These are phyloP conservation scores for Viola pubescens DNA, from an alignment of 441 rosid genomes.

Conservation along the genomic window DNA sequence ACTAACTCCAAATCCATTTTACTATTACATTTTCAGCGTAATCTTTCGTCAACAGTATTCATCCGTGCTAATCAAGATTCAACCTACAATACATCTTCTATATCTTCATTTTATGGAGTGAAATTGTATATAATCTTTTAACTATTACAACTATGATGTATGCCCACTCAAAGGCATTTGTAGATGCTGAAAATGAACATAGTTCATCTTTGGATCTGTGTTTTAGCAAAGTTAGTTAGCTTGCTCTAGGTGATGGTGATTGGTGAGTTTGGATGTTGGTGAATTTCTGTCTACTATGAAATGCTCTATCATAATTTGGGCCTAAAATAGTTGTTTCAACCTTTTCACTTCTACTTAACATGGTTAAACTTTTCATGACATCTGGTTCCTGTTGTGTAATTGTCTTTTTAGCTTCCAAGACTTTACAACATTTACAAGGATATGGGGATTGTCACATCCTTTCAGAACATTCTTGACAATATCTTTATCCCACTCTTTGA, in stretches of 20 bases:
- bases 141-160: no score
- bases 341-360: no score
- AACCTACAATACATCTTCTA: no score
- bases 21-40: background rate
- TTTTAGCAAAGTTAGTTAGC: background rate
- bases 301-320: background rate
- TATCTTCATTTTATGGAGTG: background rate
- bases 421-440: constrained; percentile 95
- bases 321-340: no score
- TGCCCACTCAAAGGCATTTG: no score
- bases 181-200: no score
- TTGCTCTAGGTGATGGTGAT: background rate
- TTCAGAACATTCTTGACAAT: constrained; percentile 96
- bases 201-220: no score
- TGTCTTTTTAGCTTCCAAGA: constrained; percentile 74
- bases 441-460: constrained; percentile 97
- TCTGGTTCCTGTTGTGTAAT: background rate
- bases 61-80: no score
- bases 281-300: background rate
- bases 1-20: background rate
- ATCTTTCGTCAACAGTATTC: no score
- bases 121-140: background rate
- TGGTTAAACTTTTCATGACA: background rate
- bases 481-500: constrained; percentile 93
- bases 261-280: background rate